These are phyloP conservation scores for Aspergillus neotritici DNA, from an alignment of 2,329 filamentous ascomycete genomes.

Conservation along the genomic window DNA sequence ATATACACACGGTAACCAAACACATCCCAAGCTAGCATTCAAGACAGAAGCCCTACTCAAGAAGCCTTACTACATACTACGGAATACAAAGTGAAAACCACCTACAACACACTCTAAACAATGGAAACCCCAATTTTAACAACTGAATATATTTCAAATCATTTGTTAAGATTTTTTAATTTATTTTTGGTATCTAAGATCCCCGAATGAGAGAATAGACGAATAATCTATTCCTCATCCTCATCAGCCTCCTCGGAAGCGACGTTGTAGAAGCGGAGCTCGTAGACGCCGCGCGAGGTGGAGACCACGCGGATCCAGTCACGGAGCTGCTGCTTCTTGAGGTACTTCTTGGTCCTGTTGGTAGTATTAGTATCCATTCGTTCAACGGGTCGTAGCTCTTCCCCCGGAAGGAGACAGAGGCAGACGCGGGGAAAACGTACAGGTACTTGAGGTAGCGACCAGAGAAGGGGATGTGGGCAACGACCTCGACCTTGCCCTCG, in stretches of 20 bases:
- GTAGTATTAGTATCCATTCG: not conserved
- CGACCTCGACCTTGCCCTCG: constrained; percentile 97
- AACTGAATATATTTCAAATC: too few species aligned
- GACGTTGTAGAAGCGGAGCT: constrained; percentile 99
- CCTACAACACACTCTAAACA: too few species aligned
- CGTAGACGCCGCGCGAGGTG: constrained; percentile 96
- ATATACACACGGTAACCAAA: too few species aligned
- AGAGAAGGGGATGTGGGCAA: constrained; percentile 95
- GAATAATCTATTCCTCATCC: constrained; percentile 81
- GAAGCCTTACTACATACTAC: too few species aligned
- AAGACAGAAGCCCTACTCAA: too few species aligned
- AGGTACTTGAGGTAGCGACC: constrained; percentile 99
- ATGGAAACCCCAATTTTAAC: too few species aligned
- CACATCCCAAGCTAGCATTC: too few species aligned
- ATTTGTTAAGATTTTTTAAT: not conserved
- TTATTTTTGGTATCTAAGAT: constrained; percentile 3
- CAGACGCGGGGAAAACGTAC: constrained; percentile 51
- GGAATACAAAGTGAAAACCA: too few species aligned
- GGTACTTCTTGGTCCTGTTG: constrained; percentile 97
- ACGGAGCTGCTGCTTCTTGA: constrained; percentile 99
- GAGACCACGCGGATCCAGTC: constrained; percentile 99
- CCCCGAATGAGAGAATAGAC: constrained; percentile 4
- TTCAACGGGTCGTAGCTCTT: not conserved
- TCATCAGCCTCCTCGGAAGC: constrained; percentile 97
- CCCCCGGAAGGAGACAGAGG: not conserved